Evolutionary conservation across 805 yeast species (phyloP).

Genomic region (Hanseniaspora lindneri): DNA sequence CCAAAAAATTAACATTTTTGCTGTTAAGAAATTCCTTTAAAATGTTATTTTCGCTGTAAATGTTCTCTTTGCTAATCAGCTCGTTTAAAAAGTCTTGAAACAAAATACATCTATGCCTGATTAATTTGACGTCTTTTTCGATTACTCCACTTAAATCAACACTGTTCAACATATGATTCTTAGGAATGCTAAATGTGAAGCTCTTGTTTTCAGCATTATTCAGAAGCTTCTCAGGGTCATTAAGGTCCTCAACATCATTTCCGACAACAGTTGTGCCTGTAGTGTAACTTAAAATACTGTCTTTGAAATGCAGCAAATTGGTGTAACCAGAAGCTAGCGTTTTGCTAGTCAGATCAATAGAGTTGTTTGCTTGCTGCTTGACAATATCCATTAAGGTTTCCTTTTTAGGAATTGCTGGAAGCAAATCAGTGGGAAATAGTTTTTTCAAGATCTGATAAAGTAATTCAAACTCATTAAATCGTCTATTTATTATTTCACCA

Average conservation of each 20-base stretch:
- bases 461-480: slow-evolving; percentile 87
- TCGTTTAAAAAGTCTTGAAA: slow-evolving; percentile 27
- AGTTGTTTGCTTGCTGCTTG: slow-evolving; percentile 15
- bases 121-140: slow-evolving; percentile 17
- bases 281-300: slow-evolving; percentile 2
- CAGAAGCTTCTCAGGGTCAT: neutral
- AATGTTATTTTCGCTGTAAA: slow-evolving; percentile 25
- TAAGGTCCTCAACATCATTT: neutral
- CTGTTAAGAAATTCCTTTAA: slow-evolving; percentile 28
- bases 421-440: slow-evolving; percentile 65
- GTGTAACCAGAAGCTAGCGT: slow-evolving; percentile 4
- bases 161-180: neutral
- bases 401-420: slow-evolving; percentile 93
- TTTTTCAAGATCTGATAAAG: slow-evolving; percentile 56
- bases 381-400: slow-evolving; percentile 31
- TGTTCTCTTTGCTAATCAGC: slow-evolving; percentile 23
- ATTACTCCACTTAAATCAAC: slow-evolving; percentile 2
- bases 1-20: slow-evolving; percentile 27
- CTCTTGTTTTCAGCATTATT: neutral
- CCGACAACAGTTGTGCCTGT: neutral
- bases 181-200: neutral
- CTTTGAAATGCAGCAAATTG: slow-evolving; percentile 4
- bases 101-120: slow-evolving; percentile 30
- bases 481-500: slow-evolving; percentile 47
- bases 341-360: slow-evolving; percentile 10